Evolutionary conservation across 1,284 basidiomycete genomes (phyloP).

Genomic region (Flammula alnicola): DNA sequence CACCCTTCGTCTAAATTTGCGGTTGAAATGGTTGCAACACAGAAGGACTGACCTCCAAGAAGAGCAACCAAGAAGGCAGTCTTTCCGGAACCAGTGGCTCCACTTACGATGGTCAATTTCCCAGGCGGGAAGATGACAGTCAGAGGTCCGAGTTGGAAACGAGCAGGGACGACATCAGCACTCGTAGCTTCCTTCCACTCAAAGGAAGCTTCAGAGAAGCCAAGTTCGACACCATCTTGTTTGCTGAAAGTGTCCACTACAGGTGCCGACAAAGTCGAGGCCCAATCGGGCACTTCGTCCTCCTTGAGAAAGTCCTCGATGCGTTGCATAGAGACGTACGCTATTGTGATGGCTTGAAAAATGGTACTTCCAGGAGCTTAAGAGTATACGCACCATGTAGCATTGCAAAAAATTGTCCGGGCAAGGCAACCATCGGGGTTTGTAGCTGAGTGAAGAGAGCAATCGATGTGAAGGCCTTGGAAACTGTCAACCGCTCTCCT

Average conservation of each 20-base stretch:
- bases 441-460: constrained; percentile 69
- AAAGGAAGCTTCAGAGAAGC: constrained; percentile 59
- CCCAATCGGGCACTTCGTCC: constrained; percentile 70
- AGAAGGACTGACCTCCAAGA: constrained; percentile 58
- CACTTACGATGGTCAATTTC: constrained; percentile 69
- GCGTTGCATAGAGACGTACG: constrained; percentile 73
- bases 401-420: constrained; percentile 65
- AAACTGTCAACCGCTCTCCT: constrained; percentile 60
- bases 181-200: constrained; percentile 54
- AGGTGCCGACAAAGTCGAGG: constrained; percentile 49
- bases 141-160: constrained; percentile 61
- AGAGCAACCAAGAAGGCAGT: constrained; percentile 70
- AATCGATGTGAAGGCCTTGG: constrained; percentile 71
- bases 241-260: constrained; percentile 7
- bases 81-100: constrained; percentile 83
- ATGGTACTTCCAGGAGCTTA: constrained; percentile 4
- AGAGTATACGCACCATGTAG: constrained; percentile 51
- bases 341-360: constrained; percentile 35
- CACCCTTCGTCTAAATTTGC: too few species aligned
- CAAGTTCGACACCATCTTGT: constrained; percentile 37
- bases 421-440: constrained; percentile 65
- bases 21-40: too few species aligned
- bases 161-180: constrained; percentile 32
- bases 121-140: constrained; percentile 62
- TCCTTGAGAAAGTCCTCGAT: constrained; percentile 67